Conservation (phyloP, 129 eudicot genomes). For the Sambucus nigra region DNA sequence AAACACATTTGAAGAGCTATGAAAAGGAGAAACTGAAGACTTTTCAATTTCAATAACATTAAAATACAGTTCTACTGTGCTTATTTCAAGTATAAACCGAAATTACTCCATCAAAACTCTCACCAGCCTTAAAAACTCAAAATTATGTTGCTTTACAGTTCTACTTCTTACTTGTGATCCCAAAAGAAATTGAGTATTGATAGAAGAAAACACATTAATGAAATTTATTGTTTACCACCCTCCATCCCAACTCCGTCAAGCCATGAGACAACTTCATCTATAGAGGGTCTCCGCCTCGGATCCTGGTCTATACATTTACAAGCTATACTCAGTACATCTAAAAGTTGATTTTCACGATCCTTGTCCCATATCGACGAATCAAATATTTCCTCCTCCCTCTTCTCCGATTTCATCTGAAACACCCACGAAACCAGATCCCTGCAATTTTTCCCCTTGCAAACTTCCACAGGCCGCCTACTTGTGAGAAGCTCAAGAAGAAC, state of each 20-base stretch:
- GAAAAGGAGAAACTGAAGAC: too few species aligned
- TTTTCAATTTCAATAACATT: too few species aligned
- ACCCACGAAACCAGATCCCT: conserved; percentile 90
- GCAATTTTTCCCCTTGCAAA: conserved; percentile 85
- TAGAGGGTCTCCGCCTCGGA: conserved; percentile 73
- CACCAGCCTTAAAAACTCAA: background rate
- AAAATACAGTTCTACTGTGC: too few species aligned
- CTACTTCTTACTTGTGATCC: background rate
- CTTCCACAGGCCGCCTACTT: conserved; percentile 83
- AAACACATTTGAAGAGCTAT: too few species aligned
- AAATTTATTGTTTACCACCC: conserved; percentile 7
- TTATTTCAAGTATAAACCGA: too few species aligned
- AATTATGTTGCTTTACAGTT: conserved; percentile 5
- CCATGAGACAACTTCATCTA: conserved; percentile 83
- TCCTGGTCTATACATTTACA: conserved; percentile 76
- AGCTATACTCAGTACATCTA: conserved; percentile 73
- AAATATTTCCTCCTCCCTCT: conserved; percentile 54
- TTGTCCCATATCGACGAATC: conserved; percentile 55
- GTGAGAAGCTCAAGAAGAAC: conserved; percentile 92
- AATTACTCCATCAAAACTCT: background rate
- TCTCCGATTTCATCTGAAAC: conserved; percentile 70
- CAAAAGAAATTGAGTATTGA: conserved; percentile 2
- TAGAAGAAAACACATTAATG: background rate
- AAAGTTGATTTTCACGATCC: conserved; percentile 51
- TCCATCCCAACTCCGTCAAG: conserved; percentile 53